Evolutionary conservation across 805 yeast species (phyloP), one percentile per base, ranked within the genome.

Genomic region (Zygoascus flipseniorum): DNA sequence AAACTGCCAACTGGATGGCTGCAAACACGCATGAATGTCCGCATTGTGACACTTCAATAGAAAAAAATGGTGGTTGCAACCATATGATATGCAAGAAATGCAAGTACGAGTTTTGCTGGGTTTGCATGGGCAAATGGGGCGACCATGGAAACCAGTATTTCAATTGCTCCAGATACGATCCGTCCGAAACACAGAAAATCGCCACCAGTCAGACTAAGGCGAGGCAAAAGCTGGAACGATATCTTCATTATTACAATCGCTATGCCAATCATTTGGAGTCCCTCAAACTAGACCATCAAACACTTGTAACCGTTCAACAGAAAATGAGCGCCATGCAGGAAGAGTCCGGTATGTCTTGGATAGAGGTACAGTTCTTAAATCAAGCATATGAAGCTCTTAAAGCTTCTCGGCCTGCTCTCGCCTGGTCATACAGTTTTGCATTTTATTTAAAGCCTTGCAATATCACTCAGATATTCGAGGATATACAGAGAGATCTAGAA

Each of bases 61-160:
- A 93, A 65, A 89, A 92, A 62, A 86, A 86, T 65, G 98, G 97
- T 20, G 99, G 99, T 0, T 93, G 99, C 70, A 92, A 92, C 69
- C 99, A 93, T 69, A 92, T 93, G 96, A 77, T 82, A 1, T 93
- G 99, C 67, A 73, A 79, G 2, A 83, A 81, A 54, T 93, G 99
- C 67, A 64, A 67, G 11, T 69, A 79, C 65, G 87, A 90, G 65
- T 93, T 89, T 65, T 93, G 99, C 68, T 93, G 99, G 99, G 81
- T 90, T 42, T 93, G 99, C 68, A 66, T 80, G 56, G 83, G 83
- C 2, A 77, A 73, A 35, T 92, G 99, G 99, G 62, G 65, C 0
- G 69, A 69, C 14, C 98, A 92, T 69, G 81, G 81, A 2, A 72
- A 76, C 31, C 71, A 73, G 44, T 81, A 74, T 69, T 89, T 81